Percentiles rank a stretch among this genome's conserved stretches.
Evolutionary conservation across 1,139 yeast genomes (phyloP).

Genomic region (Zygosaccharomyces pseudobailii): DNA sequence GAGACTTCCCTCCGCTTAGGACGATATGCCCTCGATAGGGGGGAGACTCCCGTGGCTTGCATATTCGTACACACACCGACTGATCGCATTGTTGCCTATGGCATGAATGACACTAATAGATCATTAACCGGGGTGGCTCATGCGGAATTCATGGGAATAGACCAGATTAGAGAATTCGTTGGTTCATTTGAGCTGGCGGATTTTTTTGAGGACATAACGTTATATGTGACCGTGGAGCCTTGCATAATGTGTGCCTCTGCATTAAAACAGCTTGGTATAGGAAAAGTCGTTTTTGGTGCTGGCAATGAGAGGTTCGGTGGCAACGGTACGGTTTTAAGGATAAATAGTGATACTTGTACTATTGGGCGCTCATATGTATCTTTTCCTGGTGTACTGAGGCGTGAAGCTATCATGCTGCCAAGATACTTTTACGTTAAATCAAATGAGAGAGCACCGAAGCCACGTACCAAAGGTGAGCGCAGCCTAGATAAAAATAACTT

Average conservation of each 20-base stretch:
- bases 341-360: slow-evolving; percentile 47
- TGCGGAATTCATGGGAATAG: slow-evolving; percentile 85
- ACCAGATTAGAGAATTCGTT: slow-evolving; percentile 40
- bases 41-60: slow-evolving; percentile 75
- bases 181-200: slow-evolving; percentile 12
- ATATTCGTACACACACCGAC: slow-evolving; percentile 46
- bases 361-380: slow-evolving; percentile 42
- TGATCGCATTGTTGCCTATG: slow-evolving; percentile 59
- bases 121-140: slow-evolving; percentile 82
- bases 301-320: slow-evolving; percentile 97
- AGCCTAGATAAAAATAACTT: slow-evolving; percentile 63
- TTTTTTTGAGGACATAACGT: slow-evolving; percentile 48
- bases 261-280: slow-evolving; percentile 70
- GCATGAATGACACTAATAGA: slow-evolving; percentile 85
- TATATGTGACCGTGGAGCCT: slow-evolving; percentile 96
- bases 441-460: slow-evolving; percentile 79
- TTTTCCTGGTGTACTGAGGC: slow-evolving; percentile 72
- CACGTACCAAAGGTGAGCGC: slow-evolving; percentile 70
- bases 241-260: slow-evolving; percentile 98
- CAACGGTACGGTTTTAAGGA: slow-evolving; percentile 75
- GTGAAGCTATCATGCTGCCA: slow-evolving; percentile 76
- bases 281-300: slow-evolving; percentile 80
- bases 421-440: slow-evolving; percentile 81
- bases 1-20: slow-evolving; percentile 49
- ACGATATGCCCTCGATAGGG: slow-evolving; percentile 47